A percentile compares a stretch with the other conserved stretches of the same genome.
Conservation (phyloP, 2,329 filamentous ascomycete species). For the Thielaviopsis populi region DNA sequence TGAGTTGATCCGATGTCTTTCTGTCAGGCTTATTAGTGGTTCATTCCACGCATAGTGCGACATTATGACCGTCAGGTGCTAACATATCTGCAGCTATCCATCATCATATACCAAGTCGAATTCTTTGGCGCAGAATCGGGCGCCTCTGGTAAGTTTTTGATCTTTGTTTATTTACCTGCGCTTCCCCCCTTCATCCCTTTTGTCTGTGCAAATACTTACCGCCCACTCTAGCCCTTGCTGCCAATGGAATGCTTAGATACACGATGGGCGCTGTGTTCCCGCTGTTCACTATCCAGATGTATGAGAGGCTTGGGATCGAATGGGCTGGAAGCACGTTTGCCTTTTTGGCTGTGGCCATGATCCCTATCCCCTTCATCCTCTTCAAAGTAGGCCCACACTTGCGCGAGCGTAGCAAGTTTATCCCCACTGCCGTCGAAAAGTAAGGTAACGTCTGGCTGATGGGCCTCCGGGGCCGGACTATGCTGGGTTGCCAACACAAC, state of each 20-base stretch:
- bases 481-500: background rate
- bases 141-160: conserved; percentile 17
- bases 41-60: too few relatives aligned
- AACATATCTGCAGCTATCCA: conserved; percentile 13
- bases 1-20: conserved; percentile 21
- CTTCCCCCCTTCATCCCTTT: background rate
- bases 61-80: background rate
- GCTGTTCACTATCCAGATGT: conserved; percentile 45
- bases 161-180: background rate
- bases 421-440: background rate
- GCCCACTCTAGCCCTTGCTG: conserved; percentile 42
- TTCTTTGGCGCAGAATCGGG: conserved; percentile 18
- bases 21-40: too few relatives aligned
- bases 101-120: conserved; percentile 18
- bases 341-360: conserved; percentile 32
- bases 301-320: conserved; percentile 28
- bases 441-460: background rate
- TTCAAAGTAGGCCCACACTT: conserved; percentile 34
- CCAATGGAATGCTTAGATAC: conserved; percentile 44
- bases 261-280: conserved; percentile 42
- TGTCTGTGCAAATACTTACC: conserved; percentile 23
- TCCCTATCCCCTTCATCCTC: conserved; percentile 39
- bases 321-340: conserved; percentile 35
- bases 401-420: conserved; percentile 19
- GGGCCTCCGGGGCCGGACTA: background rate